Evolutionary conservation across 192 early-diverging fungal species (phyloP), one percentile per base, ranked within the genome.

Genomic region (Entomortierella parvispora): DNA sequence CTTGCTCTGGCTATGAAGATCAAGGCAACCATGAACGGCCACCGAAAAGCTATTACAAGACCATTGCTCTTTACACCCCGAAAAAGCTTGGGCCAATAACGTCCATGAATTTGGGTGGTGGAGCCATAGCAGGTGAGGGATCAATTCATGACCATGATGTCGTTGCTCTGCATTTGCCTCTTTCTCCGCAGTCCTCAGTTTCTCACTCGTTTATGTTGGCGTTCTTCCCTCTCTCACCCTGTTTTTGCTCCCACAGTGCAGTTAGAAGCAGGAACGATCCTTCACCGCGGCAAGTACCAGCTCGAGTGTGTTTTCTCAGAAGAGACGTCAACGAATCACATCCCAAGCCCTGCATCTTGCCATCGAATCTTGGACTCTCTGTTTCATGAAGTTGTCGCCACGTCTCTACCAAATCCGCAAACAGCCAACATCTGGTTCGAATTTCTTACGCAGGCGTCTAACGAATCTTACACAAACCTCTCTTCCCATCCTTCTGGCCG

Each of bases 361-460:
- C 59, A 62, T 42, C 46, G 47, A 2, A 32, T 58, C 25, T 23
- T 76, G 17, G 71, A 76, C 28, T 54, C 64, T 3, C 51, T 76
- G 17, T 76, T 50, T 28, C 65, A 76, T 14, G 53, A 58, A 1
- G 33, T 68, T 22, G 31, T 45, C 20, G 43, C 58, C 12, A 62
- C 57, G 2, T 37, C 17, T 0, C 20, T 55, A 3, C 71, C 71
- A 20, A 31, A 62, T 3, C 51, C 58, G 0, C 4, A 22, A 6
- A 57, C 50, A 5, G 65, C 71, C 4, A 56, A 76, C 23, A 62
- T 76, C n/a, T 68, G 64, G 57, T 76, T 76, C 29, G 71, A 76
- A 20, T 76, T 76, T 31, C 37, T 20, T n/a, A 20, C n/a, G 1
- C 31, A 56, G n/a, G n/a, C n/a, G n/a, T n/a, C n/a, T n/a, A n/a